Evolutionary conservation across 169 alveolate genomes (phyloP).

Genomic region (Plasmodium knowlesi): DNA sequence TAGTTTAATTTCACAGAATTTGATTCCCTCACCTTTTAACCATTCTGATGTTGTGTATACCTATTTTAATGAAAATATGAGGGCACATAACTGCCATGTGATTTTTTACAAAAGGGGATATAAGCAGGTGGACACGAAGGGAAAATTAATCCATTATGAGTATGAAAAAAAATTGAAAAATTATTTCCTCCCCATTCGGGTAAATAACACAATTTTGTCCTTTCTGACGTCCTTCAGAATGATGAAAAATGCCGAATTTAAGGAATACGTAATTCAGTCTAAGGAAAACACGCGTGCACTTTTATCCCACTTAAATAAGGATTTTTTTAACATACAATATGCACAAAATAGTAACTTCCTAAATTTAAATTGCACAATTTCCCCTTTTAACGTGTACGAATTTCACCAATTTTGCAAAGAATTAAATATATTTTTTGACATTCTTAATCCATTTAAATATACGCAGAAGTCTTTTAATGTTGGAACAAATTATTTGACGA

Average conservation of each 20-base stretch:
- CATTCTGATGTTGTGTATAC: conserved; percentile 53
- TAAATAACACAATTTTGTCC: conserved; percentile 48
- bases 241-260: conserved; percentile 48
- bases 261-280: conserved; percentile 29
- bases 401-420: conserved; percentile 36
- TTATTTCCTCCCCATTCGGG: conserved; percentile 4
- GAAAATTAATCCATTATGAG: conserved; percentile 56
- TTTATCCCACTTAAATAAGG: conserved; percentile 10
- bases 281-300: conserved; percentile 28
- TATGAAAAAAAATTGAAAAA: conserved; percentile 52
- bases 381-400: conserved; percentile 23
- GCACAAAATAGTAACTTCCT: conserved; percentile 34
- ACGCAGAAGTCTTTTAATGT: conserved; percentile 49
- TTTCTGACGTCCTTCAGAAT: conserved; percentile 54
- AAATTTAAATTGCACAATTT: conserved; percentile 10
- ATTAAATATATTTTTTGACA: conserved; percentile 44
- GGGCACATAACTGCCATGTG: conserved; percentile 57
- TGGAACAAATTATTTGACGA: conserved; percentile 52
- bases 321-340: conserved; percentile 27
- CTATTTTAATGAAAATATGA: conserved; percentile 56
- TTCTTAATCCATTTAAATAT: conserved; percentile 2
- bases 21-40: conserved; percentile 48
- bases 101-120: conserved; percentile 62
- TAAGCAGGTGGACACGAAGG: conserved; percentile 18
- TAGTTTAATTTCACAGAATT: conserved; percentile 26